Conservation (phyloP, 1,284 basidiomycete genomes). For the Dichomitus squalens region DNA sequence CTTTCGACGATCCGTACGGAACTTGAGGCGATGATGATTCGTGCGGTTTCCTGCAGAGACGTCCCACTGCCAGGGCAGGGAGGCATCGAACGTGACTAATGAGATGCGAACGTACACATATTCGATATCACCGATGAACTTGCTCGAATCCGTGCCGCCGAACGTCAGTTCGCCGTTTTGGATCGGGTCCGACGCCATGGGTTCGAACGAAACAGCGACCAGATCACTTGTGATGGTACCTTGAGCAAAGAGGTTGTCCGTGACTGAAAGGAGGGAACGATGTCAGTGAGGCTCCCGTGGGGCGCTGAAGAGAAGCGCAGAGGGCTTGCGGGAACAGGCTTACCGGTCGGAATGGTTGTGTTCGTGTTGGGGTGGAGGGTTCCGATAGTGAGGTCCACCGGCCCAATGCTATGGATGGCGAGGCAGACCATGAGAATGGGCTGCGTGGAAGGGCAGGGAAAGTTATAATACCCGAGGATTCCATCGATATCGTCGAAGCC, state of each 20-base stretch:
- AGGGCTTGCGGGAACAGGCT: background rate
- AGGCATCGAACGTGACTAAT: no score
- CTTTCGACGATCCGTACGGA: no score
- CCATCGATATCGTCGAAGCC: conserved; percentile 47
- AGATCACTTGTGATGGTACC: conserved; percentile 26
- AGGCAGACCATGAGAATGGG: background rate
- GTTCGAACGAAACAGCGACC: conserved; percentile 51
- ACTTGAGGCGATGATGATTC: no score
- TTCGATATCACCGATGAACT: background rate
- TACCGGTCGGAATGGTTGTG: conserved; percentile 27
- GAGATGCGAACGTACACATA: background rate
- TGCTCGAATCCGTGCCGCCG: background rate
- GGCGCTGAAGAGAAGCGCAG: no score
- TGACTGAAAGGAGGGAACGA: conserved; percentile 27
- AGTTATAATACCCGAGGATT: conserved; percentile 55
- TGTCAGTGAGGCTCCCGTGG: conserved; percentile 34
- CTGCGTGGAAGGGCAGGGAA: background rate
- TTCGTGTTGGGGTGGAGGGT: conserved; percentile 16
- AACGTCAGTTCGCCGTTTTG: conserved; percentile 25
- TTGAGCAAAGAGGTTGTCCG: conserved; percentile 48
- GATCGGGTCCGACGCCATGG: conserved; percentile 33
- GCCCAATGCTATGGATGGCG: conserved; percentile 33
- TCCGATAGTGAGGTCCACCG: conserved; percentile 33
- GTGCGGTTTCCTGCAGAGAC: no score
- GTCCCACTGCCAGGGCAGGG: no score